Base-by-base conservation (phyloP, 495 filamentous ascomycete genomes). In the Tuber borchii region DNA sequence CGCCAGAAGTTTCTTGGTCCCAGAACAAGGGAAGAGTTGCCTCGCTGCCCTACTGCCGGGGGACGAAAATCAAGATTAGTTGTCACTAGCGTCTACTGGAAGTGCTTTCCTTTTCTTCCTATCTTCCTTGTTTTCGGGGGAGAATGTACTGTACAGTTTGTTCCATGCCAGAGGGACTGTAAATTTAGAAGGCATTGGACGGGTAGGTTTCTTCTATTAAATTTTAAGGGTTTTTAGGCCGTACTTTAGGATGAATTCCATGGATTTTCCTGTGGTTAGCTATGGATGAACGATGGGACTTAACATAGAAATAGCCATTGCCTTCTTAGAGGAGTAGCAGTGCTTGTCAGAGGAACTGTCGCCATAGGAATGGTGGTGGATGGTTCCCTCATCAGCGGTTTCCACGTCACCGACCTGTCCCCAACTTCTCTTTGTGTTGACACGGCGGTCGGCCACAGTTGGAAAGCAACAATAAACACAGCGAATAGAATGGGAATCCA, bases 331-430 rank as follows among this genome's bases (percentile, higher is more conserved):
- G 70, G 78, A 75, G 76, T 70, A 70, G 70, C 43, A 56, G 43
- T 61, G 51, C 56, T 34, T 19, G 56, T 65, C 56, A 14, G 56
- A 65, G 26, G 56, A 65, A 65, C 6, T 17, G 12, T 65, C 14
- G 14, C 26, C 26, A 34, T 65, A 34, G 56, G 56, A 34, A n/a
- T n/a, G n/a, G 26, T 31, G 56, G 56, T 61, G 26, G 56, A 61
- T 61, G n/a, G 56, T 61, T 31, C 56, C 56, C 56, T 73, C 76
- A 73, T 78, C 78, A 79, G 65, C 78, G 70, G 73, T 75, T 79
- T 79, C 78, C 78, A 79, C 78, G 78, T 79, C 78, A 79, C 78
- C 61, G 71, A 44, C 61, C 39, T 73, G 71, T 77, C 44, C 56
- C 75, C 70, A 77, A 56, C 48, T 77, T 51, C 61, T 72, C 45